A percentile compares a stretch with the other conserved stretches of the same genome.
These are phyloP conservation scores for Penstemon newberryi DNA, from an alignment of 257 asterid species.

Conservation along the genomic window DNA sequence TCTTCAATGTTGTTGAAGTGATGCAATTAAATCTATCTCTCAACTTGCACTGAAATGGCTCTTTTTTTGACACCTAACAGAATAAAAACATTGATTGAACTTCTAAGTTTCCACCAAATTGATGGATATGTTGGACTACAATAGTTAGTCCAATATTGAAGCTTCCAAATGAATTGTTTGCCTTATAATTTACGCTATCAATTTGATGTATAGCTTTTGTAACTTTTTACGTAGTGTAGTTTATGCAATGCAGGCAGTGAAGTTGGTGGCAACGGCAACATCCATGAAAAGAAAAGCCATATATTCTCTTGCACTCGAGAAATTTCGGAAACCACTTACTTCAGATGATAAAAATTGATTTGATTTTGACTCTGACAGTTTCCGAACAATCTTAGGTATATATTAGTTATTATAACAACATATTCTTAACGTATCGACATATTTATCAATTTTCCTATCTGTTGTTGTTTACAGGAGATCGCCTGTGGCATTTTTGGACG, in stretches of 20 bases:
- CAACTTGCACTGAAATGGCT: constrained; percentile 9
- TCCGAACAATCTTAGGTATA: background rate
- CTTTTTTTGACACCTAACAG: constrained; percentile 21
- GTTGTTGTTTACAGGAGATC: background rate
- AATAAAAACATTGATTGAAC: constrained; percentile 19
- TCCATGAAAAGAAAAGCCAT: constrained; percentile 60
- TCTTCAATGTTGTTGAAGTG: no score
- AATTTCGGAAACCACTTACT: constrained; percentile 54
- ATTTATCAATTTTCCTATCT: background rate
- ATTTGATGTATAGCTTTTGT: constrained; percentile 17
- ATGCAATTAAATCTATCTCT: background rate
- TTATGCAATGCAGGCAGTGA: constrained; percentile 73
- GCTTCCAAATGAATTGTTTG: constrained; percentile 23
- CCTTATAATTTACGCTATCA: constrained; percentile 39
- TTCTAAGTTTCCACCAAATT: constrained; percentile 36
- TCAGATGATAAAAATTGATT: constrained; percentile 37
- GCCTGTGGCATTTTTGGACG: background rate
- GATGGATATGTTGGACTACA: constrained; percentile 35
- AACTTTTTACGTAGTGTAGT: constrained; percentile 5
- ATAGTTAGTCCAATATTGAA: constrained; percentile 27
- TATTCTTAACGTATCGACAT: background rate
- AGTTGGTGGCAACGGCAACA: constrained; percentile 79
- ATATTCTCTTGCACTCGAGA: constrained; percentile 70
- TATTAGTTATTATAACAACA: background rate
- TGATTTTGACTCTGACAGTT: background rate